These are phyloP conservation scores for Emergomyces pasteurianus DNA, from an alignment of 2,329 filamentous ascomycete species.

Conservation along the genomic window DNA sequence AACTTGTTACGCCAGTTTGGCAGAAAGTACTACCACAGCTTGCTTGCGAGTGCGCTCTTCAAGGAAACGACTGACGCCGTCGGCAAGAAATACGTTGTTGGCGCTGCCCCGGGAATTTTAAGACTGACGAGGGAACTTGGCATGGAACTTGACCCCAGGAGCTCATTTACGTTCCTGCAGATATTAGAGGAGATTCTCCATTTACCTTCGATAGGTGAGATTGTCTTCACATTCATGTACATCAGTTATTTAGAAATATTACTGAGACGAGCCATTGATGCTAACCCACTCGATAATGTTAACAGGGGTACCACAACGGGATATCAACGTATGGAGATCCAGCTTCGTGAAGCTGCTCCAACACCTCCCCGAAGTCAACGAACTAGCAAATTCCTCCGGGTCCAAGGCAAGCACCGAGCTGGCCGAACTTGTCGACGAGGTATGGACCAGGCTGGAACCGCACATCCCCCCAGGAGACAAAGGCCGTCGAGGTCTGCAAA, in stretches of 20 bases:
- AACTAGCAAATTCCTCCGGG: neutral
- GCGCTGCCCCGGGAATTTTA: neutral
- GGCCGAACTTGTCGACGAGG: neutral
- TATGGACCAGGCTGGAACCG: neutral
- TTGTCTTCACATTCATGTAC: neutral
- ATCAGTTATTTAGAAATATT: neutral
- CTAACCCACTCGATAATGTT: neutral
- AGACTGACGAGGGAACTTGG: neutral
- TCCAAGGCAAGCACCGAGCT: neutral
- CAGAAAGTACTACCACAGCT: neutral
- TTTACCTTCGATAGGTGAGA: neutral
- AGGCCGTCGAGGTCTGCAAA: neutral
- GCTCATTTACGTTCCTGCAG: neutral
- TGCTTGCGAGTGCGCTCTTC: slow-evolving; percentile 1
- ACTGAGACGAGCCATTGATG: neutral
- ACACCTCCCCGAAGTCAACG: neutral
- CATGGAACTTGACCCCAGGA: neutral
- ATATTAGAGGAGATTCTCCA: neutral
- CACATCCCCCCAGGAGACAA: neutral
- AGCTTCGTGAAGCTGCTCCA: slow-evolving; percentile 1
- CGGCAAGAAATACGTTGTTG: neutral
- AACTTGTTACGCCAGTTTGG: neutral
- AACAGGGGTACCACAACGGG: neutral
- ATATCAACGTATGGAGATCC: neutral
- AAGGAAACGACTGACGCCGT: neutral